A percentile compares a stretch with the other conserved stretches of the same genome.
Evolutionary conservation across 345 rosid species (phyloP).

Genomic region (Raphanus raphanistrum): DNA sequence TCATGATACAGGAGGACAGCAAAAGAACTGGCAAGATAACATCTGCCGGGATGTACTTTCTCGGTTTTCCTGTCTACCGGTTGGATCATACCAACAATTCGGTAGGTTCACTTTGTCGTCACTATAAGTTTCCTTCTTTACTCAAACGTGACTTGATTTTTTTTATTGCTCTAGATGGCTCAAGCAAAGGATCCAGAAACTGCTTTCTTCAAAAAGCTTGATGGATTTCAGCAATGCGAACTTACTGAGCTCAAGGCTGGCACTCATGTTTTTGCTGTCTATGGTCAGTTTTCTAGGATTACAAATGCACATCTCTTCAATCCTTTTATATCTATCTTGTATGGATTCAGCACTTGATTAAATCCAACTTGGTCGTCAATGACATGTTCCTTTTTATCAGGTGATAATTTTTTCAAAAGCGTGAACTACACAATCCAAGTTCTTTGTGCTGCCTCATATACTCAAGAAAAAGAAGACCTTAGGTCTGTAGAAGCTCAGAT

Average conservation of each 20-base stretch:
- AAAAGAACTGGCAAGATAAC: slow-evolving; percentile 75
- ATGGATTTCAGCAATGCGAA: slow-evolving; percentile 97
- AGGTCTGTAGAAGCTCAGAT: slow-evolving; percentile 88
- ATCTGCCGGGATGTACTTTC: slow-evolving; percentile 97
- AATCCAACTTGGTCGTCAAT: too few relatives aligned
- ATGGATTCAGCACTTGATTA: too few relatives aligned
- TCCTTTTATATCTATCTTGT: too few relatives aligned
- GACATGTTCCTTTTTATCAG: slow-evolving; percentile 40
- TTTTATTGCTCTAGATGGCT: slow-evolving; percentile 53
- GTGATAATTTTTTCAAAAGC: slow-evolving; percentile 93
- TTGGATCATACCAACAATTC: slow-evolving; percentile 76
- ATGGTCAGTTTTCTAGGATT: slow-evolving; percentile 62
- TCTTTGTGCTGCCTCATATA: slow-evolving; percentile 72
- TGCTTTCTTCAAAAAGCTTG: slow-evolving; percentile 87
- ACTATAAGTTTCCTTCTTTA: slow-evolving; percentile 15
- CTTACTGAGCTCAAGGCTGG: slow-evolving; percentile 87
- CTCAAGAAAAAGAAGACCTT: slow-evolving; percentile 74
- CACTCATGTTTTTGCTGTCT: slow-evolving; percentile 85
- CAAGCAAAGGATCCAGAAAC: slow-evolving; percentile 90
- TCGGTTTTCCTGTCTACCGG: slow-evolving; percentile 91
- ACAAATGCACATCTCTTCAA: too few relatives aligned
- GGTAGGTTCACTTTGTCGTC: slow-evolving; percentile 49
- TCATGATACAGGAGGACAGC: slow-evolving; percentile 74
- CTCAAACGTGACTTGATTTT: slow-evolving; percentile 1
- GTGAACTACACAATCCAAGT: slow-evolving; percentile 90